Evolutionary conservation across 768 basidiomycete genomes (phyloP).

Genomic region (Agaricus subrufescens): DNA sequence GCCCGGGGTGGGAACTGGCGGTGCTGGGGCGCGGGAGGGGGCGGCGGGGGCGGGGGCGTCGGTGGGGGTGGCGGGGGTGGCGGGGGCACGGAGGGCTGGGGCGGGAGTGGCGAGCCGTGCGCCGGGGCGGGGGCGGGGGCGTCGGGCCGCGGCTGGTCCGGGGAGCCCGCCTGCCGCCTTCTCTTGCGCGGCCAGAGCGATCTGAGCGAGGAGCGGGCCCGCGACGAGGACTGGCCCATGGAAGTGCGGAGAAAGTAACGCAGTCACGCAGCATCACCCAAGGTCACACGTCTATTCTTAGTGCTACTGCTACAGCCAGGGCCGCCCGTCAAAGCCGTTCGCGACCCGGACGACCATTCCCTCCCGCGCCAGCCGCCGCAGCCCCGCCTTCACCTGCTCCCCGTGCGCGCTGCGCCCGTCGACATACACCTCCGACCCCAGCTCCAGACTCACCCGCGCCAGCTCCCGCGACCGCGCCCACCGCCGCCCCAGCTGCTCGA

Average conservation of each 20-base stretch:
- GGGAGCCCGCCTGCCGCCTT: no score
- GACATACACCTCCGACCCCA: constrained; percentile 6
- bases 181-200: no score
- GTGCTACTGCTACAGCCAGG: not conserved
- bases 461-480: constrained; percentile 1
- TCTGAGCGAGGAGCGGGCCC: not conserved
- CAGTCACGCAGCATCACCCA: not conserved
- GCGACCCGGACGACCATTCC: constrained; percentile 4
- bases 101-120: not conserved
- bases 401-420: not conserved
- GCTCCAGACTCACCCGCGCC: constrained; percentile 4
- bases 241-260: not conserved
- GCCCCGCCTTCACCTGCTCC: not conserved
- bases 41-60: not conserved
- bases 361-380: not conserved
- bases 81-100: not conserved
- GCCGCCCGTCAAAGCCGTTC: constrained; percentile 1
- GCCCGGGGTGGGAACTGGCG: constrained; percentile 68
- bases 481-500: not conserved
- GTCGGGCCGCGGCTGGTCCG: no score
- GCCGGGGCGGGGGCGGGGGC: no score
- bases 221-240: constrained; percentile 18
- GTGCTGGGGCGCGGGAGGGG: not conserved
- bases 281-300: not conserved
- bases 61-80: not conserved